Evolutionary conservation across 2,329 filamentous ascomycete species (phyloP).

Genomic region (Fusarium coffeatum): DNA sequence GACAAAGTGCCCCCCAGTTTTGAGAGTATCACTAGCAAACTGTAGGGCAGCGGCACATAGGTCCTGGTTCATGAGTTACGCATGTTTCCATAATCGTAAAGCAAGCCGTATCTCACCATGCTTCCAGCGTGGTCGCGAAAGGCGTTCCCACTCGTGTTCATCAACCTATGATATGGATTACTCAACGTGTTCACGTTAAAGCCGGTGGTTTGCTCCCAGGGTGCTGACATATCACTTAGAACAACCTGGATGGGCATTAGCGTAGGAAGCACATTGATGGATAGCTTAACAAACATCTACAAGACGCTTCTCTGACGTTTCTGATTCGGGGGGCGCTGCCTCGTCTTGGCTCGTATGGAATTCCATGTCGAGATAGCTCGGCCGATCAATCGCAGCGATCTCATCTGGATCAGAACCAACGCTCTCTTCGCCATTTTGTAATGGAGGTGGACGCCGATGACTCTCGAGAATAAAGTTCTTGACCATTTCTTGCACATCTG

Average conservation of each 20-base stretch:
- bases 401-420: constrained; percentile 39
- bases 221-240: constrained; percentile 98
- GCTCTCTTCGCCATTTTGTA: constrained; percentile 7
- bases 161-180: constrained; percentile 98
- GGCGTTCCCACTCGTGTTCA: constrained; percentile 93
- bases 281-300: constrained; percentile 72
- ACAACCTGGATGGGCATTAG: constrained; percentile 69
- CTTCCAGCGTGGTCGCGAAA: constrained; percentile 92
- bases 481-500: constrained; percentile 78
- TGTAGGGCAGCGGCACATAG: constrained; percentile 86
- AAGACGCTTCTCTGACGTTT: constrained; percentile 54
- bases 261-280: background rate
- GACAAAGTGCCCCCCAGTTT: constrained; percentile 86
- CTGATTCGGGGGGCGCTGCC: background rate
- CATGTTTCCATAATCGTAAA: background rate
- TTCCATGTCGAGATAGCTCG: constrained; percentile 76
- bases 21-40: constrained; percentile 88
- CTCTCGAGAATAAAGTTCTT: constrained; percentile 78
- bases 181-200: constrained; percentile 90
- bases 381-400: constrained; percentile 51
- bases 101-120: constrained; percentile 75
- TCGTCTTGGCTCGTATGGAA: constrained; percentile 50
- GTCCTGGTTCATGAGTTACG: constrained; percentile 67
- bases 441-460: constrained; percentile 46
- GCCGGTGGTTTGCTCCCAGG: constrained; percentile 85